Evolutionary conservation across 352 stramenopile species (phyloP).

Genomic region (Pythium chondricola): DNA sequence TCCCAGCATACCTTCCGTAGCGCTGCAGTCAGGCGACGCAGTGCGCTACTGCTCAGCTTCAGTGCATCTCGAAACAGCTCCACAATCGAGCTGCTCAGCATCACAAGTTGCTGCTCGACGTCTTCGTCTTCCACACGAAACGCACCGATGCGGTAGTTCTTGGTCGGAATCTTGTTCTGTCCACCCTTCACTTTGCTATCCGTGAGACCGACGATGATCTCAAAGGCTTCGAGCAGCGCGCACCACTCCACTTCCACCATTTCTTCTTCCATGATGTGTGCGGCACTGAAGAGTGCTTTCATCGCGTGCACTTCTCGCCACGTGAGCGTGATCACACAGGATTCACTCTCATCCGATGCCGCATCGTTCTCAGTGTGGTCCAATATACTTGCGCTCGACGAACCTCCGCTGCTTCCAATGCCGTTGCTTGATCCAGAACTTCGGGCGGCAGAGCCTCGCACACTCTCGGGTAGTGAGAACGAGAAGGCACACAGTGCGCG

Average conservation of each 20-base stretch:
- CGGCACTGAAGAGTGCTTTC: conserved; percentile 78
- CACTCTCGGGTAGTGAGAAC: conserved; percentile 63
- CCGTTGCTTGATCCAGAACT: conserved; percentile 12
- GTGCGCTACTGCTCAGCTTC: conserved; percentile 52
- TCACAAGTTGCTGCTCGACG: conserved; percentile 80
- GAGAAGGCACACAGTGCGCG: conserved; percentile 72
- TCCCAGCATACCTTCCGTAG: conserved; percentile 66
- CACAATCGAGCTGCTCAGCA: conserved; percentile 80
- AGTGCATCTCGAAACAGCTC: conserved; percentile 76
- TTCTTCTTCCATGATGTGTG: conserved; percentile 84
- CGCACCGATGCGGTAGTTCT: conserved; percentile 63
- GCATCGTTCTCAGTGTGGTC: conserved; percentile 33
- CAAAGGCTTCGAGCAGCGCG: conserved; percentile 67
- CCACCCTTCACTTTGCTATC: conserved; percentile 66
- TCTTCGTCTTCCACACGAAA: conserved; percentile 82
- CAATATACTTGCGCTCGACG: neutral
- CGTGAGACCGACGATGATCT: conserved; percentile 73
- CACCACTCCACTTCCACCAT: conserved; percentile 72
- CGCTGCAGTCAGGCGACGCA: conserved; percentile 52
- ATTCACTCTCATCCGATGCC: conserved; percentile 49
- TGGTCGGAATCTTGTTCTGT: conserved; percentile 67
- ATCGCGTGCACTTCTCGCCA: conserved; percentile 87
- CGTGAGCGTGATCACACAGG: conserved; percentile 53
- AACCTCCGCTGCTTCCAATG: conserved; percentile 1
- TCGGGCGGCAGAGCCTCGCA: conserved; percentile 24